phyloP scores from a whole-genome alignment of 2,329 filamentous ascomycete species.

The Curvularia sp. region DNA sequence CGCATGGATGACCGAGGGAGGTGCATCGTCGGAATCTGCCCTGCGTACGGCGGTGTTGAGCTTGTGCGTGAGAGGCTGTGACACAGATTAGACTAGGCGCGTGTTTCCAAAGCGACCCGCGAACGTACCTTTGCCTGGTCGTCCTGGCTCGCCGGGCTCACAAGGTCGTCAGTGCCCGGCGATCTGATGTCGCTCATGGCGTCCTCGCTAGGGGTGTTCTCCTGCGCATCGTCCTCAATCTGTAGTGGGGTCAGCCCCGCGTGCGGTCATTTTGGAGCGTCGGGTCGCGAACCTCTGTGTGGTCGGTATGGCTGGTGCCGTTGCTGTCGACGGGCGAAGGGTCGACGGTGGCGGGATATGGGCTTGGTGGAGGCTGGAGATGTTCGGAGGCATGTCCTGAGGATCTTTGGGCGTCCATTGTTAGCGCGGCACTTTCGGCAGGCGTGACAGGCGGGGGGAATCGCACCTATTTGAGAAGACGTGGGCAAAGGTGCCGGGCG shows the following conservation, averaged over 20 bases:
- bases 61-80: slow-evolving; percentile 51
- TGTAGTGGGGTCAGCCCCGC: slow-evolving; percentile 37
- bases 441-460: slow-evolving; percentile 15
- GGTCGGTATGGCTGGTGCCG: slow-evolving; percentile 80
- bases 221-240: slow-evolving; percentile 80
- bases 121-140: slow-evolving; percentile 41
- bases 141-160: slow-evolving; percentile 44
- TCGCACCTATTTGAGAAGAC: slow-evolving; percentile 52
- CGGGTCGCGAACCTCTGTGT: slow-evolving; percentile 65
- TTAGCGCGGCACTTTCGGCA: slow-evolving; percentile 30
- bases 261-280: neutral
- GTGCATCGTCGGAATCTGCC: slow-evolving; percentile 74
- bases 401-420: slow-evolving; percentile 48
- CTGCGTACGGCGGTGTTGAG: slow-evolving; percentile 55
- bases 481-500: slow-evolving; percentile 54
- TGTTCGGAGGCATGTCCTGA: slow-evolving; percentile 55
- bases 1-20: slow-evolving; percentile 89
- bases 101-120: neutral
- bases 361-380: slow-evolving; percentile 56
- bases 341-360: slow-evolving; percentile 71
- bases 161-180: slow-evolving; percentile 45
- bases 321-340: slow-evolving; percentile 87
- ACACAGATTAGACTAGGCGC: slow-evolving; percentile 7
- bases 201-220: slow-evolving; percentile 55
- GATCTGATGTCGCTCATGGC: slow-evolving; percentile 50